Evolutionary conservation across 257 asterid genomes (phyloP).

Genomic region (Salvia hispanica): DNA sequence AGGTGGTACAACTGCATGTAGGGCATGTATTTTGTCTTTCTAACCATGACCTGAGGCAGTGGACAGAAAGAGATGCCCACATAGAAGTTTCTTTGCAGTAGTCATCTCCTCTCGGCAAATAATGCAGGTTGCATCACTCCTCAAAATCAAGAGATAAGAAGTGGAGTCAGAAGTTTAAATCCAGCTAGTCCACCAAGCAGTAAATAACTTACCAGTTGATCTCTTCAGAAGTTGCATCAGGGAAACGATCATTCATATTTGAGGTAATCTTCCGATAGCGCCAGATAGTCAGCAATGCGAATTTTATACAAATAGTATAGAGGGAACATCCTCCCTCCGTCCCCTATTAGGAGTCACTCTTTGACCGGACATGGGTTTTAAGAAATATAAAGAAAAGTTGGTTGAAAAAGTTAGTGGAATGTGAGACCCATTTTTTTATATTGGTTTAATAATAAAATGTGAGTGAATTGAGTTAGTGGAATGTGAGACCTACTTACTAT

Average conservation of each 20-base stretch:
- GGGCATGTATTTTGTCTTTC: conserved; percentile 98
- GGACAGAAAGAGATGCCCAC: conserved; percentile 98
- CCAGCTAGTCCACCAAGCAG: conserved; percentile 8
- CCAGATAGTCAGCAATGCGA: conserved; percentile 81
- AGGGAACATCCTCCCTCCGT: no score
- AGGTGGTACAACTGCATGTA: conserved; percentile 89
- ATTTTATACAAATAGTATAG: no score
- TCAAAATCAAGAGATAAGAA: conserved; percentile 34
- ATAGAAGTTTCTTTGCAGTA: conserved; percentile 80
- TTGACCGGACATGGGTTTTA: no score
- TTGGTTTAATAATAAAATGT: no score
- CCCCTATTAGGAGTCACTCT: no score
- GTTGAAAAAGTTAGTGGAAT: no score
- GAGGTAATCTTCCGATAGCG: conserved; percentile 95
- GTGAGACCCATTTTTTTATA: no score
- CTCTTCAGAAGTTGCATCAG: conserved; percentile 94
- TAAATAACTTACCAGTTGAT: conserved; percentile 58
- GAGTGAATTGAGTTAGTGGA: no score
- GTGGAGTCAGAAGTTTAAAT: conserved; percentile 22
- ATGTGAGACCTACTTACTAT: no score
- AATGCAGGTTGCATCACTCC: conserved; percentile 89
- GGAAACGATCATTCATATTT: conserved; percentile 92
- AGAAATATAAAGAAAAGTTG: no score
- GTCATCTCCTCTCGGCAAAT: conserved; percentile 99
- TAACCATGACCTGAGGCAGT: conserved; percentile 94